Evolutionary conservation across 805 yeast genomes (phyloP), one percentile per base, ranked within the genome.

Genomic region (Saccharomycopsis fermentans): DNA sequence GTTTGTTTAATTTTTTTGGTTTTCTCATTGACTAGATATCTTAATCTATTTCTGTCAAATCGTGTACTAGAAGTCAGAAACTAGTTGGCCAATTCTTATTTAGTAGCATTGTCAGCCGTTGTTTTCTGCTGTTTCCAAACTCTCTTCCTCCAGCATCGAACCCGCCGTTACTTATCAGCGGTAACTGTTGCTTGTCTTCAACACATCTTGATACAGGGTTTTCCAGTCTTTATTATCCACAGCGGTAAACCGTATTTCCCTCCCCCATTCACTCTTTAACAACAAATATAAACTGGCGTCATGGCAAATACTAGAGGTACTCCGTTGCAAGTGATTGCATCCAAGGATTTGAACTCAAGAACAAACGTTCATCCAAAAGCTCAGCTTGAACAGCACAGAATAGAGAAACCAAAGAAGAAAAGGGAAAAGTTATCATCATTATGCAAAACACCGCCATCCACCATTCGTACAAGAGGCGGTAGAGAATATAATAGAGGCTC

Each of bases 381-480:
- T 26, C 58, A 55, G 35, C 43, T 57, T 35, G 65, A 63, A 21
- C 67, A 66, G 17, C 66, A 63, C 34, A 65, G 67, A 40, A 63
- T 66, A 27, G 71, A 69, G 36, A 71, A 72, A 59, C 71, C 73
- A 8, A 84, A 81, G 70, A 88, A 86, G 79, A 86, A 86, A 76
- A 90, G 87, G 71, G 96, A 90, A 70, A 92, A 92, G 71, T 77
- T 90, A 48, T 87, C 96, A 2, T 82, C 97, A 0, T 77, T 94
- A 56, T 94, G 99, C 72, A 89, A 90, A 72, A 94, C 99, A 1
- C 99, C 99, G 1, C 99, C 99, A 37, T 86, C 96, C 17, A 79
- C 91, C 63, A 95, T 94, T 64, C 81, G 92, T 65, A 89, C 94
- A 50, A 81, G 91, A 72, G 78, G 80, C 59, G 97, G 97, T 51